These are phyloP conservation scores for Lentinula raphanica DNA, from an alignment of 768 basidiomycete genomes.

Conservation along the genomic window DNA sequence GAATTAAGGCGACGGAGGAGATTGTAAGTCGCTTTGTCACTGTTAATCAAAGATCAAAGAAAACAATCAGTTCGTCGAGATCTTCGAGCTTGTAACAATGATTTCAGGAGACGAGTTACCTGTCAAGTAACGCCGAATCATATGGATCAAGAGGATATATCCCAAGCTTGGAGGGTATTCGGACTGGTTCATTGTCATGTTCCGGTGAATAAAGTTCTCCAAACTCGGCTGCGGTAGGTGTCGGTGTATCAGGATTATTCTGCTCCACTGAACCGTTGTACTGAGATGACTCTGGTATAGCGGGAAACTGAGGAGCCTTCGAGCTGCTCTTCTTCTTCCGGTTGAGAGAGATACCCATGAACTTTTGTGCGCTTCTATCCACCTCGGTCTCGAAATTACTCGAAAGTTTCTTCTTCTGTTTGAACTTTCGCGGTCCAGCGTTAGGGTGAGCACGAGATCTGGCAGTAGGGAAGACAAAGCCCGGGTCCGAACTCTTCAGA, in stretches of 20 bases:
- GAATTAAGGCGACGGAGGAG: slow-evolving; percentile 35
- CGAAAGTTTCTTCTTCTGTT: not conserved
- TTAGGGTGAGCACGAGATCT: slow-evolving; percentile 11
- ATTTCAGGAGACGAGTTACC: slow-evolving; percentile 8
- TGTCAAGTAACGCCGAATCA: slow-evolving; percentile 15
- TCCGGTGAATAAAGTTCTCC: not conserved
- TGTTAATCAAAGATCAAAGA: slow-evolving; percentile 18
- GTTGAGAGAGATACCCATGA: slow-evolving; percentile 10
- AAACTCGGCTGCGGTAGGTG: not conserved
- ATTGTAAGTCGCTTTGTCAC: slow-evolving; percentile 36
- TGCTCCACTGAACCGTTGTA: not conserved
- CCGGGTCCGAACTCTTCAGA: not conserved
- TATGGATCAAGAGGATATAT: slow-evolving; percentile 20
- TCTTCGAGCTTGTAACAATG: not conserved
- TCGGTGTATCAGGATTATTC: not conserved
- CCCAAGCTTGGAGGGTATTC: slow-evolving; percentile 12
- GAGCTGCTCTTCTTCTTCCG: slow-evolving; percentile 4
- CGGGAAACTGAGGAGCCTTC: not conserved
- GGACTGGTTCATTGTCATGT: not conserved
- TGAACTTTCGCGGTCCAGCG: not conserved
- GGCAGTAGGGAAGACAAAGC: slow-evolving; percentile 10
- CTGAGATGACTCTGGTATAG: not conserved
- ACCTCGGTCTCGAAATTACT: not conserved
- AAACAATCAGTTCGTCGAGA: not conserved
- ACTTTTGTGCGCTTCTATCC: not conserved